Evolutionary conservation across 2,329 filamentous ascomycete species (phyloP).

Genomic region (Apiospora koreana): DNA sequence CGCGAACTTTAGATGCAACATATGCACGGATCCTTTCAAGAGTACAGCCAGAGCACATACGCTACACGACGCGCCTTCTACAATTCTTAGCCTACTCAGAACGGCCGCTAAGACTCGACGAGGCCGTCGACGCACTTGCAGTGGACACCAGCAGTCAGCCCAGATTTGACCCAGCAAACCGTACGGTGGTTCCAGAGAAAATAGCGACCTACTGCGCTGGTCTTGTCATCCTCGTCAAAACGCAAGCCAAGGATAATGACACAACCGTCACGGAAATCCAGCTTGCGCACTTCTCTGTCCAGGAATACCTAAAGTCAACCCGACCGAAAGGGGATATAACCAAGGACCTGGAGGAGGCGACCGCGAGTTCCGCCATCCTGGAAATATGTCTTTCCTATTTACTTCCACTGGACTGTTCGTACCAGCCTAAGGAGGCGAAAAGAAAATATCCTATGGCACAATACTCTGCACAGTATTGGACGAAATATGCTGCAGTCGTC

Average conservation of each 20-base stretch:
- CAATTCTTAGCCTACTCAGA: conserved; percentile 26
- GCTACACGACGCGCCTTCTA: conserved; percentile 17
- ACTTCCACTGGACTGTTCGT: conserved; percentile 16
- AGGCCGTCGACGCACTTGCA: conserved; percentile 30
- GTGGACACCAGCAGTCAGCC: conserved; percentile 22
- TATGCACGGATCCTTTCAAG: conserved; percentile 20
- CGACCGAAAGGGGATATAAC: conserved; percentile 17
- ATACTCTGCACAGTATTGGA: conserved; percentile 26
- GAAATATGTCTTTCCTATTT: conserved; percentile 27
- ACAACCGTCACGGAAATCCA: conserved; percentile 16
- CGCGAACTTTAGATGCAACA: conserved; percentile 21
- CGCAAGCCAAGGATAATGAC: conserved; percentile 2
- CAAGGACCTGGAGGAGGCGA: conserved; percentile 13
- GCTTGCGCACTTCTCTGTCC: conserved; percentile 33
- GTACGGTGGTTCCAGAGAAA: conserved; percentile 23
- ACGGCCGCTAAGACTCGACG: conserved; percentile 26
- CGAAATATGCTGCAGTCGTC: conserved; percentile 16
- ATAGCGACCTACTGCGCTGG: conserved; percentile 23
- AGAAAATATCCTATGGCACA: conserved; percentile 19
- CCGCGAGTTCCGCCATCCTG: conserved; percentile 20
- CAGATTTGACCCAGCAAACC: conserved; percentile 26
- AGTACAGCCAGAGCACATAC: neutral
- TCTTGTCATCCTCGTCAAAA: conserved; percentile 17
- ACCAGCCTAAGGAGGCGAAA: neutral
- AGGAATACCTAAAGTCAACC: conserved; percentile 30